phyloP scores from a whole-genome alignment of 2,329 filamentous ascomycete genomes.

The Tolypocladium pustulatum region DNA sequence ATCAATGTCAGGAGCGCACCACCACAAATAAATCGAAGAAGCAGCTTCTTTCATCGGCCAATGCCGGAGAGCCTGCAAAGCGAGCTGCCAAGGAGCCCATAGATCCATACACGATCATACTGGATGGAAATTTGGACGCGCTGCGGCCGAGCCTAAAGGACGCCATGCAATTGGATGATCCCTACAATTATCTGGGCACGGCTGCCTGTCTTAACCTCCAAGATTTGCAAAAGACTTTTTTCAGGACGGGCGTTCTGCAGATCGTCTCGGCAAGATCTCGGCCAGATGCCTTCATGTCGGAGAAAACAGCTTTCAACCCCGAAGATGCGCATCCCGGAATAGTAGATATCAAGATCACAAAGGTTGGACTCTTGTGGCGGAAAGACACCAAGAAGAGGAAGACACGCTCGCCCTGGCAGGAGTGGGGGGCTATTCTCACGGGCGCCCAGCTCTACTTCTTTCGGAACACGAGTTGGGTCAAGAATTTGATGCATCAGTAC shows the following conservation, averaged over 20 bases:
- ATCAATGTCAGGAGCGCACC: conserved; percentile 65
- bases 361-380: conserved; percentile 88
- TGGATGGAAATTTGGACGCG: conserved; percentile 77
- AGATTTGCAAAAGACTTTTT: conserved; percentile 78
- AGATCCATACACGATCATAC: conserved; percentile 88
- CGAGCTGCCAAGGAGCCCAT: conserved; percentile 71
- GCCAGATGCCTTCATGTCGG: conserved; percentile 89
- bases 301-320: conserved; percentile 74
- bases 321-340: conserved; percentile 82
- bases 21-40: conserved; percentile 62
- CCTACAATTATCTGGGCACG: conserved; percentile 79
- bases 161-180: conserved; percentile 85
- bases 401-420: conserved; percentile 91
- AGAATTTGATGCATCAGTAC: conserved; percentile 79
- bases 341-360: conserved; percentile 95
- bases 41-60: conserved; percentile 56
- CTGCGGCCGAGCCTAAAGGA: conserved; percentile 81
- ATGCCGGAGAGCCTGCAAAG: conserved; percentile 40
- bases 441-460: conserved; percentile 98
- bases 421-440: conserved; percentile 95
- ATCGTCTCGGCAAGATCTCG: conserved; percentile 90
- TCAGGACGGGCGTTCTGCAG: conserved; percentile 82
- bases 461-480: conserved; percentile 86
- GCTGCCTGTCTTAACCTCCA: conserved; percentile 66
- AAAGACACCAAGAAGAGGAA: conserved; percentile 93